Evolutionary conservation across 169 alveolate species (phyloP).

Genomic region (Miamiensis avidus): DNA sequence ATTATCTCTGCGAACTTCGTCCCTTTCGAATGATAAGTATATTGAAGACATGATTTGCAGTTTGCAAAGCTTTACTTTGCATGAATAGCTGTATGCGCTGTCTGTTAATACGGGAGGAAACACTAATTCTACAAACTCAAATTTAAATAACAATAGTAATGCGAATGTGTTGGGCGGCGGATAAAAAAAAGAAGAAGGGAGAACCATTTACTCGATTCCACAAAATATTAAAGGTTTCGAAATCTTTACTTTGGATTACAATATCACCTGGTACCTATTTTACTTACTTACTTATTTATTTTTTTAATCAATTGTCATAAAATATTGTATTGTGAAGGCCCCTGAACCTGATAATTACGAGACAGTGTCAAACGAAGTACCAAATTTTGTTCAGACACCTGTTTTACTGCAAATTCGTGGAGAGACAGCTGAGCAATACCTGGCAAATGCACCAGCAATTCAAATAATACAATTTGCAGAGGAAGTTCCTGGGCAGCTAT

Average conservation of each 20-base stretch:
- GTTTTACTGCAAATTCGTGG: constrained; percentile 81
- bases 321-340: no score
- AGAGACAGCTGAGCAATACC: constrained; percentile 73
- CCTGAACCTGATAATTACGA: constrained; percentile 64
- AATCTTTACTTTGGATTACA: constrained; percentile 70
- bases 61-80: constrained; percentile 52
- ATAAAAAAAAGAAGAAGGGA: constrained; percentile 51
- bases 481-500: constrained; percentile 54
- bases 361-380: constrained; percentile 73
- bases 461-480: constrained; percentile 74
- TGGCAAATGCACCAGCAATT: constrained; percentile 79
- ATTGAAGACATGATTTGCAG: constrained; percentile 77
- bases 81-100: constrained; percentile 63
- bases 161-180: constrained; percentile 21
- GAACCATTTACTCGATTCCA: constrained; percentile 40
- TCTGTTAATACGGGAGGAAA: background rate
- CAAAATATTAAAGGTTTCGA: constrained; percentile 67
- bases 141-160: constrained; percentile 1
- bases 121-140: no score
- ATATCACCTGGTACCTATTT: constrained; percentile 54
- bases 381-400: constrained; percentile 83
- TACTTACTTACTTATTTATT: no score
- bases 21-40: constrained; percentile 59
- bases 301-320: background rate
- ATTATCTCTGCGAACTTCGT: constrained; percentile 53